Percentiles rank a stretch among this genome's conserved stretches.
These are phyloP conservation scores for Plasmopara muralis DNA, from an alignment of 352 stramenopile species.

Conservation along the genomic window DNA sequence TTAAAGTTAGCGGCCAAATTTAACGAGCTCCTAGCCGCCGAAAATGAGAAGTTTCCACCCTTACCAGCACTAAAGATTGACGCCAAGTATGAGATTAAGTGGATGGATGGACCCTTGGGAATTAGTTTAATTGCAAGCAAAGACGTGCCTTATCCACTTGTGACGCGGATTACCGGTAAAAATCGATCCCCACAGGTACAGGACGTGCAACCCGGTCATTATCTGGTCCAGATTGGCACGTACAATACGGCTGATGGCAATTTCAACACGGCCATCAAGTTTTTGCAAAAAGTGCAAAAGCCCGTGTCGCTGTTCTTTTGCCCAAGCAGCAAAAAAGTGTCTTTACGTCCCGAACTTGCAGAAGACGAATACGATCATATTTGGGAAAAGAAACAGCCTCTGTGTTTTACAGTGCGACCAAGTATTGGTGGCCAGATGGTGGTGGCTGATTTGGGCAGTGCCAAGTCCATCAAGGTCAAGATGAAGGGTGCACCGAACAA, in stretches of 20 bases:
- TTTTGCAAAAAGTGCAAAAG: slow-evolving; percentile 82
- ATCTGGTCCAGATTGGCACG: slow-evolving; percentile 79
- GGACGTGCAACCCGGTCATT: slow-evolving; percentile 81
- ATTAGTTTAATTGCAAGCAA: slow-evolving; percentile 87
- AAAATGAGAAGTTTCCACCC: slow-evolving; percentile 64
- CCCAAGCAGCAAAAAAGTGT: slow-evolving; percentile 74
- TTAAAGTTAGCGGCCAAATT: slow-evolving; percentile 72
- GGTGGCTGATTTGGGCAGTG: slow-evolving; percentile 72
- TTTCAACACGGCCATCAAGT: slow-evolving; percentile 88
- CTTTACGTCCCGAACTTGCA: slow-evolving; percentile 50
- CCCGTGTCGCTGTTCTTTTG: slow-evolving; percentile 81
- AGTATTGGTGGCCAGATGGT: slow-evolving; percentile 61
- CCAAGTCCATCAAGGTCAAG: slow-evolving; percentile 85
- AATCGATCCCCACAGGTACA: slow-evolving; percentile 83
- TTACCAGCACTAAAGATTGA: slow-evolving; percentile 70
- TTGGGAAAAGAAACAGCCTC: slow-evolving; percentile 86
- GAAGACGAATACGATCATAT: slow-evolving; percentile 81
- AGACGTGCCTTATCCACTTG: slow-evolving; percentile 77
- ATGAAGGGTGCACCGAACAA: slow-evolving; percentile 53
- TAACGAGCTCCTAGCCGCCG: slow-evolving; percentile 57
- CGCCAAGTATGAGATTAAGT: slow-evolving; percentile 84
- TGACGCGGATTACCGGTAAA: slow-evolving; percentile 84
- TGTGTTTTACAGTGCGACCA: slow-evolving; percentile 76
- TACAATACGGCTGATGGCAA: slow-evolving; percentile 82
- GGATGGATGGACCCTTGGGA: slow-evolving; percentile 75